phyloP scores from a whole-genome alignment of 306 rosid genomes.

The Senna siamea region DNA sequence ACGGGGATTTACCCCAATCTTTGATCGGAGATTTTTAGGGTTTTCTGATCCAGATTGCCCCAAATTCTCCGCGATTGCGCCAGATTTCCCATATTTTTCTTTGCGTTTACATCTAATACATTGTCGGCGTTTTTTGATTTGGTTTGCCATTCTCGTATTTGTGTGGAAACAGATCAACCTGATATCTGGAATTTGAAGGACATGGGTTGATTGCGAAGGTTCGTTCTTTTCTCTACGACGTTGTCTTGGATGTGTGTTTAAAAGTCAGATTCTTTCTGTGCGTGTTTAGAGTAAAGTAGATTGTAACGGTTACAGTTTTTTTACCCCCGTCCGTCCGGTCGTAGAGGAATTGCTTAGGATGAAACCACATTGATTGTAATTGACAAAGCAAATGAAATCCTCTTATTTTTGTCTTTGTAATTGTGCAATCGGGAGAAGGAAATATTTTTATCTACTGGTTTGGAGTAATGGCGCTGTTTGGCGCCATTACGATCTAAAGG shows the following conservation, averaged over 20 bases:
- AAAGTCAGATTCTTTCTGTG: background rate
- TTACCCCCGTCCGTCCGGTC: background rate
- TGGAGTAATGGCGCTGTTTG: slow-evolving; percentile 26
- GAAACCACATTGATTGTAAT: slow-evolving; percentile 23
- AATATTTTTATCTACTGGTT: background rate
- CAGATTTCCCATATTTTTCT: slow-evolving; percentile 14
- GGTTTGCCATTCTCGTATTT: slow-evolving; percentile 20
- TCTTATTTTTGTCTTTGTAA: background rate
- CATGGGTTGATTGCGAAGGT: slow-evolving; percentile 49
- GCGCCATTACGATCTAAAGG: background rate
- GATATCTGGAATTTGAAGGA: slow-evolving; percentile 39
- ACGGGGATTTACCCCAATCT: slow-evolving; percentile 42
- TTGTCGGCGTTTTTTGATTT: background rate
- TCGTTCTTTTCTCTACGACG: slow-evolving; percentile 24
- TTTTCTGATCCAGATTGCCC: slow-evolving; percentile 47
- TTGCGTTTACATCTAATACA: background rate
- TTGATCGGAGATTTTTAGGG: slow-evolving; percentile 65
- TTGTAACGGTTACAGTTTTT: background rate
- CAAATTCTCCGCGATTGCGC: slow-evolving; percentile 18
- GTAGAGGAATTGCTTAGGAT: background rate
- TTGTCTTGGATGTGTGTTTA: background rate
- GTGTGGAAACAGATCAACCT: slow-evolving; percentile 10
- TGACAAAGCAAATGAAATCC: background rate
- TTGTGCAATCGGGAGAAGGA: slow-evolving; percentile 3
- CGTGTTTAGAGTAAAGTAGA: background rate